Evolutionary conservation across 1,139 yeast species (phyloP), one percentile per base, ranked within the genome.

Genomic region (Eremothecium cymbalariae): DNA sequence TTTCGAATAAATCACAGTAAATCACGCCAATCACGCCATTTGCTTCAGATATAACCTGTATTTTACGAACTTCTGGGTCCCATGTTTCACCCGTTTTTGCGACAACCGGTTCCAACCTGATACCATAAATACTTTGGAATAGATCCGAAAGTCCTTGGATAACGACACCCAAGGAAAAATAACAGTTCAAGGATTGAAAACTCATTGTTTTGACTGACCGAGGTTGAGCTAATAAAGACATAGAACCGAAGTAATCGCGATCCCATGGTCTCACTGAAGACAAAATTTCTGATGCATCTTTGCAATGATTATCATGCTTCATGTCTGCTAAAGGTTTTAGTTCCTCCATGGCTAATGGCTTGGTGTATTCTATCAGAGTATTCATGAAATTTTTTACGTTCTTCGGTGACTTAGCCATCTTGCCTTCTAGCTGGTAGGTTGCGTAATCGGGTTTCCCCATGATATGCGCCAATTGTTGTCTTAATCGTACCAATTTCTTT

Each of bases 101-200:
- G 16, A 72, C 68, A 3, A 68, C 79, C 0, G 95, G 88, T 11
- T 73, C 70, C 33, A 90, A 70, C 38, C 73, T 67, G 25, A 90
- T 76, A 2, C 93, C 93, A 56, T 86, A 90, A 21, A 90, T 72
- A 22, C 64, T 64, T 15, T 70, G 64, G 53, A 88, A 83, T 22
- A 93, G 58, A 34, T 76, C 63, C 4, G 86, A 80, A 22, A 93
- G 67, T 0, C 97, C 97, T 32, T 83, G 73, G 57, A 93, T 72
- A 4, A 90, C 85, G 0, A 86, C 77, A 2, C 97, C 97, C 6
- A 90, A 67, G 0, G 96, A 83, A 43, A 86, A 80, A 55, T 77
- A 86, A 5, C 71, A 66, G 14, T 72, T 65, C 6, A 77, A 69
- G 36, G 68, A 68, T 29, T 62, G 65, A 9, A 48, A 44, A 32